Evolutionary conservation across 306 rosid genomes (phyloP), one percentile per base, ranked within the genome.

Genomic region (Cucurbita maxima): DNA sequence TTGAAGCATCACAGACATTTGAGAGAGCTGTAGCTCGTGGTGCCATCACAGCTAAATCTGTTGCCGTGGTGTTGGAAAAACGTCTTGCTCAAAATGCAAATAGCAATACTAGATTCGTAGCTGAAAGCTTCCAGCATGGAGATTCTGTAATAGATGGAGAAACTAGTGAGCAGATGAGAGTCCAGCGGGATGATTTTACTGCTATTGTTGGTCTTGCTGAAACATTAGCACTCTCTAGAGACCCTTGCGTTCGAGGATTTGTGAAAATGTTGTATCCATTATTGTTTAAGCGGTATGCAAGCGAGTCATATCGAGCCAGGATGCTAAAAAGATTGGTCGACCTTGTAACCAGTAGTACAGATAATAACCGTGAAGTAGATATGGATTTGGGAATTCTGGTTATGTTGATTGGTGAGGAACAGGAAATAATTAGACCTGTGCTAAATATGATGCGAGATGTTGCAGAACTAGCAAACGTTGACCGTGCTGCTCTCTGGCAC

Each of bases 1-100:
- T 87, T 69, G 99, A 95, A 87, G 96, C 97, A 44, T 86, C 97
- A 58, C 97, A 95, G 83, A 89, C 93, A 64, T 91, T 95, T 82
- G 99, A 95, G 87, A 89, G 93, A 88, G 93, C 96, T 82, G 91
- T 95, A 54, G 89, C 96, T 58, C 91, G 96, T 68, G 97, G 99
- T 76, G 92, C 89, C 73, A 81, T 95, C 76, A 72, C 79, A 69
- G 96, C 96, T 77, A 92, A 88, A 75, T 88, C 96, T 81, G 88
- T 91, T 77, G 96, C 96, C 59, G 79, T 91, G 77, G 96, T 91
- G 76, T 83, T 95, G 84, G 96, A 95, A 82, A 89, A 92, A 76
- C 90, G 95, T 79, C 90, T 89, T 79, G 83, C 97, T 57, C 92
- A 86, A 83, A 87, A 92, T 72, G 79, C 86, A 77, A 85, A 79